Evolutionary conservation across 2,329 filamentous ascomycete species (phyloP).

Genomic region (Ceratocystis harringtonii): DNA sequence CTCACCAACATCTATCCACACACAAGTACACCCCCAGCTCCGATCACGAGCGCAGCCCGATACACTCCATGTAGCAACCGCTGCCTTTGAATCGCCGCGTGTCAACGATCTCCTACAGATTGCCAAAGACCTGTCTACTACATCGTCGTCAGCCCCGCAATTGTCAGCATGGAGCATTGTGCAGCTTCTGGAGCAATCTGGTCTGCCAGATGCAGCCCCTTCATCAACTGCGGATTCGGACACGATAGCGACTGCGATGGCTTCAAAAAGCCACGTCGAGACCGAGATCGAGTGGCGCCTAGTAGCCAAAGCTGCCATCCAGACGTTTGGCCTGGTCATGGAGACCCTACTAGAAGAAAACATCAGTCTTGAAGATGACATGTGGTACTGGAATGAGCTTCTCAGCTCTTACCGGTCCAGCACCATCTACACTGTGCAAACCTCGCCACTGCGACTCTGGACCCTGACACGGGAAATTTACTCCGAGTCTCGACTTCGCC

Average conservation of each 20-base stretch:
- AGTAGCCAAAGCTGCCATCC: slow-evolving; percentile 80
- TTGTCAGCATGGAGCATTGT: slow-evolving; percentile 46
- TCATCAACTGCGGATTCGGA: neutral
- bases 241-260: slow-evolving; percentile 16
- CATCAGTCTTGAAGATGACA: slow-evolving; percentile 67
- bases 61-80: slow-evolving; percentile 24
- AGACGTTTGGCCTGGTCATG: slow-evolving; percentile 70
- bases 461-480: slow-evolving; percentile 57
- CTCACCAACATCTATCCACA: neutral
- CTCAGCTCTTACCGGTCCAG: slow-evolving; percentile 64
- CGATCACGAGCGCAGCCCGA: too few species aligned
- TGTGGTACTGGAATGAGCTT: slow-evolving; percentile 93
- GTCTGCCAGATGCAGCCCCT: slow-evolving; percentile 30
- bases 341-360: slow-evolving; percentile 68
- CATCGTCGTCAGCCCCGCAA: slow-evolving; percentile 47
- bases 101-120: slow-evolving; percentile 50
- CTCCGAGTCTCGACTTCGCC: slow-evolving; percentile 39
- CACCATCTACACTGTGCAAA: slow-evolving; percentile 74
- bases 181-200: slow-evolving; percentile 45
- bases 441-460: slow-evolving; percentile 62
- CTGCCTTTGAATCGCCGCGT: slow-evolving; percentile 34
- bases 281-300: slow-evolving; percentile 80
- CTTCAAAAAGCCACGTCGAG: slow-evolving; percentile 41
- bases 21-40: slow-evolving; percentile 20
- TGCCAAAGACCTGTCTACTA: slow-evolving; percentile 55